These are phyloP conservation scores for Aspergillus quadricinctus DNA, from an alignment of 2,329 filamentous ascomycete genomes.

Conservation along the genomic window DNA sequence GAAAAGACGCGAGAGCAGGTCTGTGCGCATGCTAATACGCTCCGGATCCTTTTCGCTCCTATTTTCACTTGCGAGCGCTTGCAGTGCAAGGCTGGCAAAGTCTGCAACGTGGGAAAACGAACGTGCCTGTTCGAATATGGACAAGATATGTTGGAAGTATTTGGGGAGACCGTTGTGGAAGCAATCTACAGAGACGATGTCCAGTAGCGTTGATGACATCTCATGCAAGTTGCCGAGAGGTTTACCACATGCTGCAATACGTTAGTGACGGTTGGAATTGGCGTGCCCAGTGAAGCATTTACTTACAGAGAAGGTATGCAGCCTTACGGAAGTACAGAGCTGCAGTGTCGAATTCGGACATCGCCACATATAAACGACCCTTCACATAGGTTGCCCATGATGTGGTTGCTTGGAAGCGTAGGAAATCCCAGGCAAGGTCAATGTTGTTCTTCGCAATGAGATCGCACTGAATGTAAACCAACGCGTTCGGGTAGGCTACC, in stretches of 20 bases:
- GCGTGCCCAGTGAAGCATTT: not conserved
- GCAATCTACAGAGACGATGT: constrained; percentile 64
- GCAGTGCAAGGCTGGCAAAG: constrained; percentile 71
- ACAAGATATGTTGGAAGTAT: constrained; percentile 83
- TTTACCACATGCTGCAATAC: constrained; percentile 37
- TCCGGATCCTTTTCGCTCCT: constrained; percentile 32
- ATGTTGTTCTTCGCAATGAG: constrained; percentile 64
- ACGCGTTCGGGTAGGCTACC: constrained; percentile 52
- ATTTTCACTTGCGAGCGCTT: constrained; percentile 48
- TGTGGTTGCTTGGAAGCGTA: constrained; percentile 59
- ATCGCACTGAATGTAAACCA: constrained; percentile 66
- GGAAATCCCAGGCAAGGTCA: constrained; percentile 60
- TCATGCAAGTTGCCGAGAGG: constrained; percentile 42
- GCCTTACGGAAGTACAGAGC: constrained; percentile 75
- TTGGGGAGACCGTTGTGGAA: constrained; percentile 70
- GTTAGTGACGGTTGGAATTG: constrained; percentile 14
- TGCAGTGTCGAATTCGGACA: constrained; percentile 69
- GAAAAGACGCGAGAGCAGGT: constrained; percentile 81
- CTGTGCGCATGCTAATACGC: constrained; percentile 50
- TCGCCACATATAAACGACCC: constrained; percentile 70
- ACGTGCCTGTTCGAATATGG: constrained; percentile 73
- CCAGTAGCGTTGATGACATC: constrained; percentile 60
- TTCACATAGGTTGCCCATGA: constrained; percentile 72
- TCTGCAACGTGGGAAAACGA: constrained; percentile 78
- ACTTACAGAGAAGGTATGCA: constrained; percentile 75